Evolutionary conservation across 768 basidiomycete species (phyloP).

Genomic region (Lanmaoa rubissima): DNA sequence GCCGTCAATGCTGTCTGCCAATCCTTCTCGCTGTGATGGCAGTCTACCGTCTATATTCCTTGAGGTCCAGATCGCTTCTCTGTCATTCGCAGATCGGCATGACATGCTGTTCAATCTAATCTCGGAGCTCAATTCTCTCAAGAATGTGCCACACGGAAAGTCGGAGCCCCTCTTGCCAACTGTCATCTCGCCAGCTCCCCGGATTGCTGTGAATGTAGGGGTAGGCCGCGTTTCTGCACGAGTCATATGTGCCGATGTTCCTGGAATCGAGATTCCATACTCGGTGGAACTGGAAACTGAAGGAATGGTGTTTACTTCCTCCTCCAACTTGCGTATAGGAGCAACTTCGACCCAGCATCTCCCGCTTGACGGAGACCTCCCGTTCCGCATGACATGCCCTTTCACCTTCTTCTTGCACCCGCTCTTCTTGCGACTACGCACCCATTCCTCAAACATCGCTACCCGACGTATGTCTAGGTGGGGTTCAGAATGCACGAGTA

Average conservation of each 20-base stretch:
- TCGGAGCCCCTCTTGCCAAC: slow-evolving; percentile 27
- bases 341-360: slow-evolving; percentile 14
- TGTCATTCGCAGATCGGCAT: slow-evolving; percentile 54
- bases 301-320: slow-evolving; percentile 44
- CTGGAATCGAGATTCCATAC: slow-evolving; percentile 41
- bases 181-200: slow-evolving; percentile 44
- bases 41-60: slow-evolving; percentile 56
- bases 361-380: slow-evolving; percentile 36
- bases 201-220: slow-evolving; percentile 44
- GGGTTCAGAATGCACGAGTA: slow-evolving; percentile 38
- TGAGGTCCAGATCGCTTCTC: slow-evolving; percentile 40
- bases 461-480: slow-evolving; percentile 29
- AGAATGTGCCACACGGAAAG: slow-evolving; percentile 9
- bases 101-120: slow-evolving; percentile 47
- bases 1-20: slow-evolving; percentile 50
- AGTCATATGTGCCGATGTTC: slow-evolving; percentile 45
- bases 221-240: slow-evolving; percentile 51
- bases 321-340: slow-evolving; percentile 41
- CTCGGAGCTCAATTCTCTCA: slow-evolving; percentile 16
- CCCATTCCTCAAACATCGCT: slow-evolving; percentile 28
- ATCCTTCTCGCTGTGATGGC: slow-evolving; percentile 43
- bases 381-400: slow-evolving; percentile 44
- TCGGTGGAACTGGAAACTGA: slow-evolving; percentile 57
- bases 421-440: slow-evolving; percentile 51
- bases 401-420: slow-evolving; percentile 47